Evolutionary conservation across 345 rosid species (phyloP), one percentile per base, ranked within the genome.

Genomic region (Trapa bicornis): DNA sequence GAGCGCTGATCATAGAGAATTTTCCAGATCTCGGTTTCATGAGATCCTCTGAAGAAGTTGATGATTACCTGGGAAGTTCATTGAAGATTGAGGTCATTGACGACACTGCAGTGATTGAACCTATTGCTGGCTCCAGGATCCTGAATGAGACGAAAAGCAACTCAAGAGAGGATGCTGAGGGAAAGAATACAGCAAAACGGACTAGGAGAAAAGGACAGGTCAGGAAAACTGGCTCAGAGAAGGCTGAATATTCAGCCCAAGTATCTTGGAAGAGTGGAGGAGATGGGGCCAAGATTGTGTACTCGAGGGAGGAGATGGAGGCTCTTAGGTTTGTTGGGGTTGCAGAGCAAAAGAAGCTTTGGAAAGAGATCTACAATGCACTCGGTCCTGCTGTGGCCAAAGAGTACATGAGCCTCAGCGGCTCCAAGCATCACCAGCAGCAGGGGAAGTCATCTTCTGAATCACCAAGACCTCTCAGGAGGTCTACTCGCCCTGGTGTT

Each of bases 221-320:
- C 65, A 67, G 12, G 50, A 43, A 56, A 14, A 10, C 69, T 22
- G 16, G 38, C 4, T 58, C 15, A 9, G 38, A 58, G 65, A 71
- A 56, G 61, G 72, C 36, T 67, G 38, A 43, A 69, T 79, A 5
- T 10, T 12, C 63, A 8, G 63, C 16, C 38, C 63, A 32, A 57
- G 37, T 57, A 29, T 12, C 3, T 29, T 33, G 38, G 5, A 58
- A 32, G 15, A 62, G 39, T 52, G 72, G 73, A 52, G 72, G 73
- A 52, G 71, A 66, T 15, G 66, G 36, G n/a, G 36, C 53, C 33
- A 68, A 69, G 71, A 72, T 14, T 11, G 73, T 74, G 79, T 91
- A 87, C 79, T 73, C 89, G 5, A 83, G 81, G 75, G 67, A 76
- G 65, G 89, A 85, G 79, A 69, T 94, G 87, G 89, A 85, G 86